These are phyloP conservation scores for Exidia glandulosa DNA, from an alignment of 768 basidiomycete species.

Conservation along the genomic window DNA sequence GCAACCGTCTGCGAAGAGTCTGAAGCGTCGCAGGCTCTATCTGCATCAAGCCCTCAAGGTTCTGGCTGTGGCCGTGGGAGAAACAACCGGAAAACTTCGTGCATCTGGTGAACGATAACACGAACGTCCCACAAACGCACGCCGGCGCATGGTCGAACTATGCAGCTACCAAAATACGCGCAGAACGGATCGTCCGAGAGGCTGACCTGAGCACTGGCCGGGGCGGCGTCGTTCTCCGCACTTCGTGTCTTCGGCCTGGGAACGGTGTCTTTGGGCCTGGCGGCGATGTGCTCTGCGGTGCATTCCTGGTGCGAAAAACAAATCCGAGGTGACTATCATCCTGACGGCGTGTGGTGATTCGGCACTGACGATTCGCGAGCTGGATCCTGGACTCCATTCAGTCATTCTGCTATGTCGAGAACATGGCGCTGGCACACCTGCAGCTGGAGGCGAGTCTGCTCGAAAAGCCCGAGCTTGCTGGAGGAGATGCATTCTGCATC, in stretches of 20 bases:
- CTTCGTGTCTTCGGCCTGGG: constrained; percentile 65
- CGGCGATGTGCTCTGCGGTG: constrained; percentile 52
- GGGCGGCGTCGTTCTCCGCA: constrained; percentile 38
- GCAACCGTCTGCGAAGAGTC: background rate
- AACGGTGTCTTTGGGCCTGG: constrained; percentile 62
- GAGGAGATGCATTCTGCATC: constrained; percentile 59
- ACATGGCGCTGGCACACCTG: constrained; percentile 62
- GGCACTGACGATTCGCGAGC: too few species aligned
- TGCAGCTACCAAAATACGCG: constrained; percentile 50
- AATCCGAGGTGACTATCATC: constrained; percentile 42
- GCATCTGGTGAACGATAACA: constrained; percentile 54
- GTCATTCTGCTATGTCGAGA: constrained; percentile 66
- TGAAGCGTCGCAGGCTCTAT: constrained; percentile 26
- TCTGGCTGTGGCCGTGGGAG: constrained; percentile 74
- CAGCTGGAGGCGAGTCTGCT: constrained; percentile 63
- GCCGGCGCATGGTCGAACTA: constrained; percentile 70
- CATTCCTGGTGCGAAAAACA: constrained; percentile 45
- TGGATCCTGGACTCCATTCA: constrained; percentile 47
- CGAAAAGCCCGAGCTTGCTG: constrained; percentile 50
- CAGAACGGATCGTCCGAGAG: constrained; percentile 37
- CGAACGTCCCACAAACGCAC: constrained; percentile 38
- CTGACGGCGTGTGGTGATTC: too few species aligned
- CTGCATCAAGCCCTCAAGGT: constrained; percentile 42
- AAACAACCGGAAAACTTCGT: constrained; percentile 42
- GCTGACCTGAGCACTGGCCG: constrained; percentile 27